Base-by-base conservation (phyloP, 257 asterid genomes). In the Fraxinus americana region DNA sequence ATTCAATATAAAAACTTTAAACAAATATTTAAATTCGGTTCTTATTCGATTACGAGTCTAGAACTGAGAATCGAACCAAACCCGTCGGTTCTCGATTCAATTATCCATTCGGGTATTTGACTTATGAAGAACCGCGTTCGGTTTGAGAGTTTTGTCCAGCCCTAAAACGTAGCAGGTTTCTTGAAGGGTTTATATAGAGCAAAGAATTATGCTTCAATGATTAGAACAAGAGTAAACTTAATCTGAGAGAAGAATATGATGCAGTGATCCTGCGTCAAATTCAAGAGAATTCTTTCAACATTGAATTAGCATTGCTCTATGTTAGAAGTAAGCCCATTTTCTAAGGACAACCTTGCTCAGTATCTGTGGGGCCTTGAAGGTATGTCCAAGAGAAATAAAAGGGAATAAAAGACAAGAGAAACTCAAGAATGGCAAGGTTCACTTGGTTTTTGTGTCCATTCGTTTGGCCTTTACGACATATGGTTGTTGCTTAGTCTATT, bases 121-220 rank as follows among this genome's bases (percentile, higher is more conserved):
- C n/a, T n/a, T n/a, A n/a, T n/a, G n/a, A n/a, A n/a, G n/a, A n/a
- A n/a, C n/a, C n/a, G n/a, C n/a, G n/a, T n/a, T n/a, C n/a, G n/a
- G n/a, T n/a, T n/a, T n/a, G n/a, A n/a, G n/a, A n/a, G n/a, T n/a
- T n/a, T n/a, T n/a, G n/a, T n/a, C n/a, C n/a, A n/a, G n/a, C n/a
- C n/a, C n/a, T n/a, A n/a, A n/a, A n/a, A n/a, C n/a, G n/a, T n/a
- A n/a, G n/a, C 16, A 32, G 34, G 73, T 41, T 43, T 73, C 63
- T 59, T 27, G n/a, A 67, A 70, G 54, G 38, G 43, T 35, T 30
- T 76, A 77, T 77, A 79, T 61, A 79, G 79, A 32, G 73, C 36
- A 29, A 19, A 0, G 5, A 32, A 25, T 54, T 27, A 13, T 14
- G n/a, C n/a, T 13, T 66, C 38, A 21, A 54, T 68, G 79, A 67